Evolutionary conservation across 192 early-diverging fungal genomes (phyloP), one percentile per base, ranked within the genome.

Genomic region (Dissophora ornata): DNA sequence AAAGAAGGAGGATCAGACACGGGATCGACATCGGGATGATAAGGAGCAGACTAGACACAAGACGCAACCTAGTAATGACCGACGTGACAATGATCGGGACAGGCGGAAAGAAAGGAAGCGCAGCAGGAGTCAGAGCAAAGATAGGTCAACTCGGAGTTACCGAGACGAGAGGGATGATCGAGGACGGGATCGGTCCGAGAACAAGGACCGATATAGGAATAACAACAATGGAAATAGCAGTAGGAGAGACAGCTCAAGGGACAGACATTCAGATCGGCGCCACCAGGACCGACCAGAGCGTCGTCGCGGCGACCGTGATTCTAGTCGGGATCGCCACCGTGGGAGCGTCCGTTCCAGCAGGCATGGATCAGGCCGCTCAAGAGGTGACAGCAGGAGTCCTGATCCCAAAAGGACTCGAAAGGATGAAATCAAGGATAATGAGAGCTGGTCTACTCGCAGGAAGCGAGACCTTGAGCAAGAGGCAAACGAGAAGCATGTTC

Each of bases 381-480:
- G 42, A 38, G 51, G 36, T 16, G 9, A 15, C 18, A 34, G 52
- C 29, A 47, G 19, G 22, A 70, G 59, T 21, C 69, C 61, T 3
- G 69, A 63, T 24, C 45, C 50, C 16, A 71, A 71, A 26, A 57
- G 40, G 48, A 57, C 51, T 25, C 50, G 59, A 21, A 10, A 32
- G 10, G 54, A 57, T 25, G 42, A n/a, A 15, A 12, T 19, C 15
- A 38, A 59, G 40, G n/a, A 59, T 21, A 45, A 58, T 18, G 66
- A 68, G 7, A 28, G 32, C 34, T 33, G 45, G 53, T 10, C 42
- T 16, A 58, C 47, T 44, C 56, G 66, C 6, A 9, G 46, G 1
- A 25, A 71, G 16, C 29, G 63, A 19, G 57, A 58, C 7, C 47
- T 21, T 1, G 25, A 53, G 15, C 49, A n/a, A 4, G 49, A 54